Conservation (phyloP, 2,329 filamentous ascomycete species). For the Xylaria sp. region DNA sequence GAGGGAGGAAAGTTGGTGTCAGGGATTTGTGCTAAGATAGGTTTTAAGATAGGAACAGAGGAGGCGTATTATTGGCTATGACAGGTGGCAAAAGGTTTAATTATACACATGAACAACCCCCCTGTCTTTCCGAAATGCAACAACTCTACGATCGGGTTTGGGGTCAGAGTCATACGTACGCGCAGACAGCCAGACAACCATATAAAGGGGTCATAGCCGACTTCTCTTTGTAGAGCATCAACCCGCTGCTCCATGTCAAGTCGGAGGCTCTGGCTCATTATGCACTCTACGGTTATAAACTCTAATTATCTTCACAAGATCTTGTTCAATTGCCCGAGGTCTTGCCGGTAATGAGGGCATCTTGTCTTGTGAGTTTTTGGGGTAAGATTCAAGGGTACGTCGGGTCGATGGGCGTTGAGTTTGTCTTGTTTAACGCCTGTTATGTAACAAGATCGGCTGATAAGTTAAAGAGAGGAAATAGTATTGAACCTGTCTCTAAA, state of each 20-base stretch:
- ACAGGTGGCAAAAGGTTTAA: too few relatives aligned
- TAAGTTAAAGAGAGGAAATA: not conserved
- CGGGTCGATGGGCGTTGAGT: not conserved
- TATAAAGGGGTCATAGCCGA: too few relatives aligned
- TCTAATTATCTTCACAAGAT: not conserved
- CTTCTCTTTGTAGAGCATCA: not conserved
- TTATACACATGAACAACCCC: too few relatives aligned
- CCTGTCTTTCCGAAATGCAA: too few relatives aligned
- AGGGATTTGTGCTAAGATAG: too few relatives aligned
- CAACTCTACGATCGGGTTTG: too few relatives aligned
- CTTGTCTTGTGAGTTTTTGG: not conserved
- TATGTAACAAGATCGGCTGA: not conserved
- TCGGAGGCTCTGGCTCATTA: not conserved
- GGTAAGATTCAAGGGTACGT: not conserved
- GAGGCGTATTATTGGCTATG: too few relatives aligned
- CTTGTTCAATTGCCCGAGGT: not conserved
- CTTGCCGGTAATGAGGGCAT: not conserved
- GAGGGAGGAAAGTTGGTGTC: too few relatives aligned
- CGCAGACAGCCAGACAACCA: too few relatives aligned
- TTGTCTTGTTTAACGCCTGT: not conserved
- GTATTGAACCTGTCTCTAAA: not conserved
- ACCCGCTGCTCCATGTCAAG: not conserved
- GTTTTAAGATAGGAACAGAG: too few relatives aligned
- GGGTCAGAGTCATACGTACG: too few relatives aligned
- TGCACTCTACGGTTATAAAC: not conserved